Evolutionary conservation across 441 rosid genomes (phyloP).

Genomic region (Bruguiera hainesii): DNA sequence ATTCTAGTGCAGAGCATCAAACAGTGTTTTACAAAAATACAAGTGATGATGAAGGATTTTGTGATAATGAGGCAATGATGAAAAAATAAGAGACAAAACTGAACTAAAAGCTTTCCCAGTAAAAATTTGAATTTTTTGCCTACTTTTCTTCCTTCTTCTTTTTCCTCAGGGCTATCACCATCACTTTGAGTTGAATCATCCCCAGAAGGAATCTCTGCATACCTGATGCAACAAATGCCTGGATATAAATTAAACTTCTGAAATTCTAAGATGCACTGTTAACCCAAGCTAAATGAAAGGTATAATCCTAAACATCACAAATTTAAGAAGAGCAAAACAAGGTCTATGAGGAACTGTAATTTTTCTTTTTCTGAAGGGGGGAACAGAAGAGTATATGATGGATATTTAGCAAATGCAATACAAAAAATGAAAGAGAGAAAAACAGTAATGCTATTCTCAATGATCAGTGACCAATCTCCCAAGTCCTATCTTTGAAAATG

Average conservation of each 20-base stretch:
- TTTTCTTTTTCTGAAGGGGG: too few relatives aligned
- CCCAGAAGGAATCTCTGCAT: conserved; percentile 58
- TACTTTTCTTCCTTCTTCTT: conserved; percentile 44
- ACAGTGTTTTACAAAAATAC: conserved; percentile 11
- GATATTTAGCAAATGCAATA: too few relatives aligned
- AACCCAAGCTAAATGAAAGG: conserved; percentile 9
- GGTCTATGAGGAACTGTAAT: conserved; percentile 6
- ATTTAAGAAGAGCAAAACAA: conserved; percentile 1
- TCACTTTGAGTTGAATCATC: conserved; percentile 48
- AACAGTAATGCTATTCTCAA: conserved; percentile 2
- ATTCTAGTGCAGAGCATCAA: conserved; percentile 22
- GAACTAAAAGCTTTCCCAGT: conserved; percentile 4
- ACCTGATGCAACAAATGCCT: conserved; percentile 38
- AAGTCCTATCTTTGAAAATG: background rate
- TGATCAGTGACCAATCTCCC: background rate
- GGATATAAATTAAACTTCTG: conserved; percentile 6
- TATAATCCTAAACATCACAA: background rate
- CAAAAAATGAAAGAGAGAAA: conserved; percentile 13
- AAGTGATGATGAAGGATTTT: conserved; percentile 12
- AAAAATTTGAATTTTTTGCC: conserved; percentile 24
- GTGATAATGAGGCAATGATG: conserved; percentile 5
- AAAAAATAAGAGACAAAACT: conserved; percentile 9
- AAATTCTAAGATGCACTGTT: conserved; percentile 9
- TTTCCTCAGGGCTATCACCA: conserved; percentile 28
- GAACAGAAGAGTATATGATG: too few relatives aligned